Evolutionary conservation across 441 rosid genomes (phyloP).

Genomic region (Arabidopsis lyrata): DNA sequence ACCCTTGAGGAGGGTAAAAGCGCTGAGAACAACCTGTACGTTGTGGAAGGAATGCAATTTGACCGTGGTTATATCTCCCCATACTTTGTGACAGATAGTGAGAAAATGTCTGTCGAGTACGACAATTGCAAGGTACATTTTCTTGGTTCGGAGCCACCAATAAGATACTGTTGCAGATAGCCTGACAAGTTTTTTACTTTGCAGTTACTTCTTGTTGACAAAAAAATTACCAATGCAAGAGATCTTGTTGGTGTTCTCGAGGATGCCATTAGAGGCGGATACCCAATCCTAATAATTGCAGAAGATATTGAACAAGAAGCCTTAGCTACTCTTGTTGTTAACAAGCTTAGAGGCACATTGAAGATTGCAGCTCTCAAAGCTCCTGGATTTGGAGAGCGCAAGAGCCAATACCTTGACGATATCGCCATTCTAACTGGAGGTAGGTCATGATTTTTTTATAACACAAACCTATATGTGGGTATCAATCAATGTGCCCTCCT

Average conservation of each 20-base stretch:
- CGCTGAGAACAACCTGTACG: slow-evolving; percentile 91
- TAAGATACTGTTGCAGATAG: background rate
- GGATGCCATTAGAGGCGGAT: slow-evolving; percentile 83
- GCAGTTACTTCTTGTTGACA: slow-evolving; percentile 97
- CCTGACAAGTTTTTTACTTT: background rate
- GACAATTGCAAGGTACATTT: slow-evolving; percentile 70
- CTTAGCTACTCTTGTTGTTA: slow-evolving; percentile 97
- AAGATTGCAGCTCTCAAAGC: slow-evolving; percentile 99
- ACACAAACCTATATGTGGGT: background rate
- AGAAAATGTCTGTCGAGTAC: slow-evolving; percentile 94
- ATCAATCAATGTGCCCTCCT: background rate
- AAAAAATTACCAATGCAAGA: slow-evolving; percentile 93
- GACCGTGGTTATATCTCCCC: slow-evolving; percentile 98
- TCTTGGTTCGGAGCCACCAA: background rate
- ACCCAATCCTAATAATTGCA: slow-evolving; percentile 81
- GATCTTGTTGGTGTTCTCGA: slow-evolving; percentile 85
- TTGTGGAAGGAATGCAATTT: slow-evolving; percentile 99
- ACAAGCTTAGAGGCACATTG: slow-evolving; percentile 91
- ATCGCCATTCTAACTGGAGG: slow-evolving; percentile 95
- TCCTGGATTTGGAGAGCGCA: slow-evolving; percentile 98
- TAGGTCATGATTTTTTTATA: slow-evolving; percentile 28
- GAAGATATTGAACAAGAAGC: slow-evolving; percentile 99
- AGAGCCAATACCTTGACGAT: slow-evolving; percentile 97
- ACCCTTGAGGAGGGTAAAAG: slow-evolving; percentile 98
- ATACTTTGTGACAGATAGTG: slow-evolving; percentile 91